These are phyloP conservation scores for Oryza longistaminata DNA, from an alignment of 176 grass and related monocot genomes.

Conservation along the genomic window DNA sequence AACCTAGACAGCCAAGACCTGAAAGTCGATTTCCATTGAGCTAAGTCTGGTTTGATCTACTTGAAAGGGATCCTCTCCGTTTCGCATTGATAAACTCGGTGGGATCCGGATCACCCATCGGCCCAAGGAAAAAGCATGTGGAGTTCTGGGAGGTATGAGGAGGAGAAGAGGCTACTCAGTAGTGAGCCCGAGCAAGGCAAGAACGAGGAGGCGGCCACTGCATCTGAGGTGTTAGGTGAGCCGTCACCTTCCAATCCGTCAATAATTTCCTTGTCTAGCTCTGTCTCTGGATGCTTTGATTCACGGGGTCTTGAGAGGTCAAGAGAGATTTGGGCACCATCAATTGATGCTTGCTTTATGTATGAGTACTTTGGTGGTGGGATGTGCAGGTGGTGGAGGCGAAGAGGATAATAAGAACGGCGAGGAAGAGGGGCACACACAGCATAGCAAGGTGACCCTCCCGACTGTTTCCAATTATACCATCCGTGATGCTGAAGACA, in stretches of 20 bases:
- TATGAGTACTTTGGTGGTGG: constrained; percentile 31
- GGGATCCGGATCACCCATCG: too few species aligned
- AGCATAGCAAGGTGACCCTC: constrained; percentile 63
- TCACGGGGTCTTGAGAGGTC: constrained; percentile 25
- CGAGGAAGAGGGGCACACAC: constrained; percentile 37
- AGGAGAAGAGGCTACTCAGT: constrained; percentile 29
- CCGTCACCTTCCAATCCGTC: constrained; percentile 18
- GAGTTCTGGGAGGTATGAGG: neutral
- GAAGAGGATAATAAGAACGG: constrained; percentile 25
- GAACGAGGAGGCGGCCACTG: neutral
- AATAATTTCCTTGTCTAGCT: constrained; percentile 40
- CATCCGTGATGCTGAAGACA: constrained; percentile 61
- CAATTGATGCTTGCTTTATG: constrained; percentile 33
- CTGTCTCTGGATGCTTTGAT: constrained; percentile 18
- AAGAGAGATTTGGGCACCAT: constrained; percentile 10
- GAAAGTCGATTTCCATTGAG: too few species aligned
- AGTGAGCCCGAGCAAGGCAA: constrained; percentile 35
- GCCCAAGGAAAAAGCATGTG: too few species aligned
- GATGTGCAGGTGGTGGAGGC: constrained; percentile 45
- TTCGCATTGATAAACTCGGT: too few species aligned
- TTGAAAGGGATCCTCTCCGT: too few species aligned
- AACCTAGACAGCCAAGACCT: too few species aligned
- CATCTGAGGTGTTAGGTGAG: constrained; percentile 44
- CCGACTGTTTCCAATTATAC: constrained; percentile 90
- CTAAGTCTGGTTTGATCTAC: too few species aligned